These are phyloP conservation scores for Inonotus hispidus DNA, from an alignment of 1,284 basidiomycete species.

Conservation along the genomic window DNA sequence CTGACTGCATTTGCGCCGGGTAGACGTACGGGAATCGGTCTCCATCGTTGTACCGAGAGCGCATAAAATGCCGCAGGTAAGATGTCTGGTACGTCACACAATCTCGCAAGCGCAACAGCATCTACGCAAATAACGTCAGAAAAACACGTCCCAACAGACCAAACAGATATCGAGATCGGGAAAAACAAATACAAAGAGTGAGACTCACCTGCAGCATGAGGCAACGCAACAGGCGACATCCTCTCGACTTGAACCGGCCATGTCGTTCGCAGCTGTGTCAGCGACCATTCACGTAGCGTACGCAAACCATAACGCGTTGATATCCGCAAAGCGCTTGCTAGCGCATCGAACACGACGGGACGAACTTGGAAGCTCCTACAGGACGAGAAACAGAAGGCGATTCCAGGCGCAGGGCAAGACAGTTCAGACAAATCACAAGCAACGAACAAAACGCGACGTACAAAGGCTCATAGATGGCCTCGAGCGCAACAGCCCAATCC, in stretches of 20 bases:
- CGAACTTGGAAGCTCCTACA: constrained; percentile 25
- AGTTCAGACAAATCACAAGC: not conserved
- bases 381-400: not conserved
- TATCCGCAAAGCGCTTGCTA: constrained; percentile 30
- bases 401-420: constrained; percentile 1
- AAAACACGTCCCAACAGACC: not conserved
- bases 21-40: not conserved
- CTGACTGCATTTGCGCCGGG: not conserved
- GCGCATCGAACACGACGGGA: constrained; percentile 24
- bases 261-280: constrained; percentile 23
- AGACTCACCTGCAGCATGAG: constrained; percentile 34
- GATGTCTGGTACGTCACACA: constrained; percentile 28
- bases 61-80: constrained; percentile 33
- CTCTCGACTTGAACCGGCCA: constrained; percentile 29
- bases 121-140: constrained; percentile 1
- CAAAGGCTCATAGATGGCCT: constrained; percentile 32
- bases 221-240: constrained; percentile 27
- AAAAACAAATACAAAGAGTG: not conserved
- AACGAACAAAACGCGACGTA: constrained; percentile 21
- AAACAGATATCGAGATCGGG: not conserved
- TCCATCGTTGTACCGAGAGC: constrained; percentile 30
- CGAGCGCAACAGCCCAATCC: constrained; percentile 29
- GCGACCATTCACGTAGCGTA: constrained; percentile 27
- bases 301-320: constrained; percentile 33
- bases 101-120: constrained; percentile 28